Conservation (phyloP, 306 rosid species). For the Senna tora region DNA sequence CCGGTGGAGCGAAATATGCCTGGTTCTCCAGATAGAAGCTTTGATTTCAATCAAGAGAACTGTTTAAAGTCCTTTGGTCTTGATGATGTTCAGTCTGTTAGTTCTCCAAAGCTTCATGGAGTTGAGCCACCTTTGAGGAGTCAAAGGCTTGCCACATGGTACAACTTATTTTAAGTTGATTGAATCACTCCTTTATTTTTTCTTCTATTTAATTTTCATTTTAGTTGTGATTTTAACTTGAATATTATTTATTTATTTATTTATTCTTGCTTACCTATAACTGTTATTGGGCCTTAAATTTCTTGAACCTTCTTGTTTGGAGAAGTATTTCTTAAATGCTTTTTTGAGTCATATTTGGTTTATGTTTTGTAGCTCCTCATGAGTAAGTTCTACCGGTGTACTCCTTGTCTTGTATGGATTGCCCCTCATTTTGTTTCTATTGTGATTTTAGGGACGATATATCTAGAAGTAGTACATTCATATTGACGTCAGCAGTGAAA, state of each 20-base stretch:
- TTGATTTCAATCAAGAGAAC: constrained; percentile 45
- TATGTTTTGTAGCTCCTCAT: constrained; percentile 13
- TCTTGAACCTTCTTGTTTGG: constrained; percentile 6
- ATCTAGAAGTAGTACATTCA: constrained; percentile 47
- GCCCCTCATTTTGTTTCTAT: constrained; percentile 29
- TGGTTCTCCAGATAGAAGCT: constrained; percentile 37
- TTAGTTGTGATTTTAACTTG: constrained; percentile 4
- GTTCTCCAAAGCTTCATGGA: constrained; percentile 43
- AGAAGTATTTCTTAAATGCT: neutral
- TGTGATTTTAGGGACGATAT: constrained; percentile 53
- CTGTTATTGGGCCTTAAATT: constrained; percentile 1
- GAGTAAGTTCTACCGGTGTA: constrained; percentile 7
- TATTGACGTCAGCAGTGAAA: constrained; percentile 65
- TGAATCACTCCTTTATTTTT: neutral
- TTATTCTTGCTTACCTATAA: constrained; percentile 8
- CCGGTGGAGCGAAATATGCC: constrained; percentile 37
- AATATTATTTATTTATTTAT: neutral
- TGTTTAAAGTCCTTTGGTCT: constrained; percentile 51
- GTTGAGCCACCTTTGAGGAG: constrained; percentile 55
- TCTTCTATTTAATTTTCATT: constrained; percentile 2
- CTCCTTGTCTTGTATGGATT: constrained; percentile 32
- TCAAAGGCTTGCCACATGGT: constrained; percentile 56
- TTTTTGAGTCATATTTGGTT: neutral
- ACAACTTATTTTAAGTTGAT: constrained; percentile 23
- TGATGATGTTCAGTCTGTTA: constrained; percentile 29